Conservation (phyloP, 2,329 filamentous ascomycete genomes). For the Myriosclerotinia duriaeana region DNA sequence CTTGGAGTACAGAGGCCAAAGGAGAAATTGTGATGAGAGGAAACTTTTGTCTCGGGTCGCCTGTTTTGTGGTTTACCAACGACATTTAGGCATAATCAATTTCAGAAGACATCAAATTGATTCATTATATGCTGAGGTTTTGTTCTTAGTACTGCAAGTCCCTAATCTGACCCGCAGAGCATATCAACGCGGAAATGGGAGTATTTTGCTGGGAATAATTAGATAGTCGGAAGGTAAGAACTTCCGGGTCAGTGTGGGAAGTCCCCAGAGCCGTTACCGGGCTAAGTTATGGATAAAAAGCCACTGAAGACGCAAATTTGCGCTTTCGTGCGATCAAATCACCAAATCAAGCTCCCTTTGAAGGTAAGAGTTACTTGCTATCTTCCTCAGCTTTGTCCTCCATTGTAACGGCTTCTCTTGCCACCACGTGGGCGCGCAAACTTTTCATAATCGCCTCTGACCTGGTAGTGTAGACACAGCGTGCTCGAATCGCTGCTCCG, state of each 20-base stretch:
- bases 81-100: background rate
- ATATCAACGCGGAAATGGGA: too few relatives aligned
- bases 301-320: background rate
- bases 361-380: background rate
- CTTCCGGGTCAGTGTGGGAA: background rate
- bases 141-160: background rate
- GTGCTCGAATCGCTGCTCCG: slow-evolving; percentile 33
- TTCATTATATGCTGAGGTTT: background rate
- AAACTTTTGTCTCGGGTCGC: background rate
- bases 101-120: background rate
- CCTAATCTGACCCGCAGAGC: too few relatives aligned
- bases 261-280: background rate
- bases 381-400: background rate
- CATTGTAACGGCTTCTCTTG: background rate
- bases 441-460: background rate
- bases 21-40: background rate
- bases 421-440: background rate
- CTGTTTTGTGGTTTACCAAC: background rate
- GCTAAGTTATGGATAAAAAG: background rate
- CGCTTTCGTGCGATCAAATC: background rate
- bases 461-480: slow-evolving; percentile 51
- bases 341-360: background rate
- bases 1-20: background rate
- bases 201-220: too few relatives aligned
- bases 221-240: background rate